phyloP scores from a whole-genome alignment of 495 filamentous ascomycete genomes.

The Xylaria venustula region DNA sequence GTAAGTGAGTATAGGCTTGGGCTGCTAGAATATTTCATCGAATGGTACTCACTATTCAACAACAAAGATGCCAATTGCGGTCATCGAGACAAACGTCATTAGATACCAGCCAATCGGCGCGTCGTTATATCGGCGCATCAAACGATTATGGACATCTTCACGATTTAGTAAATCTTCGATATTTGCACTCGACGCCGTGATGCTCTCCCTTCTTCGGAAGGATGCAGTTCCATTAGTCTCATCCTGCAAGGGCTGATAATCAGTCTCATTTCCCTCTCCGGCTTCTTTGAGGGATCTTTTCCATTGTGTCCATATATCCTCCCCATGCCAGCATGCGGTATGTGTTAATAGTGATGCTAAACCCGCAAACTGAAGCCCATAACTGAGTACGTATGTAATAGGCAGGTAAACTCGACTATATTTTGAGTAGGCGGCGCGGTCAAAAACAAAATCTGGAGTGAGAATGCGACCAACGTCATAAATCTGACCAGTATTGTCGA shows the following conservation, averaged over 20 bases:
- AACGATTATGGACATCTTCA: slow-evolving; percentile 75
- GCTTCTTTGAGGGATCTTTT: slow-evolving; percentile 50
- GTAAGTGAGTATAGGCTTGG: not conserved
- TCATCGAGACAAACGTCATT: slow-evolving; percentile 64
- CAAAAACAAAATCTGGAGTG: slow-evolving; percentile 68
- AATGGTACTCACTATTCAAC: slow-evolving; percentile 63
- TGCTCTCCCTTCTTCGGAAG: slow-evolving; percentile 9
- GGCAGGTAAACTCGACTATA: slow-evolving; percentile 81
- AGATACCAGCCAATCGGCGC: slow-evolving; percentile 79
- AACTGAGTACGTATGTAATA: slow-evolving; percentile 79
- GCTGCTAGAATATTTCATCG: not conserved
- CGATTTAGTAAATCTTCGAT: slow-evolving; percentile 58
- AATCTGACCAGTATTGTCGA: slow-evolving; percentile 73
- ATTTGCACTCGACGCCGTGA: slow-evolving; percentile 36
- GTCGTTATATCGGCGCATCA: slow-evolving; percentile 74
- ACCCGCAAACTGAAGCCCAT: slow-evolving; percentile 77
- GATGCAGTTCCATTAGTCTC: slow-evolving; percentile 20
- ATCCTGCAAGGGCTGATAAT: slow-evolving; percentile 43
- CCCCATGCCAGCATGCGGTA: slow-evolving; percentile 71
- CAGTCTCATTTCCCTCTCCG: slow-evolving; percentile 38
- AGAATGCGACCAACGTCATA: slow-evolving; percentile 77
- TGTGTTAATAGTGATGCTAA: slow-evolving; percentile 70
- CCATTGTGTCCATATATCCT: slow-evolving; percentile 72
- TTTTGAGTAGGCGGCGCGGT: slow-evolving; percentile 64
- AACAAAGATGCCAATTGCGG: slow-evolving; percentile 75